phyloP scores from a whole-genome alignment of 192 early-diverging fungal genomes.

The Anaeromyces robustus region DNA sequence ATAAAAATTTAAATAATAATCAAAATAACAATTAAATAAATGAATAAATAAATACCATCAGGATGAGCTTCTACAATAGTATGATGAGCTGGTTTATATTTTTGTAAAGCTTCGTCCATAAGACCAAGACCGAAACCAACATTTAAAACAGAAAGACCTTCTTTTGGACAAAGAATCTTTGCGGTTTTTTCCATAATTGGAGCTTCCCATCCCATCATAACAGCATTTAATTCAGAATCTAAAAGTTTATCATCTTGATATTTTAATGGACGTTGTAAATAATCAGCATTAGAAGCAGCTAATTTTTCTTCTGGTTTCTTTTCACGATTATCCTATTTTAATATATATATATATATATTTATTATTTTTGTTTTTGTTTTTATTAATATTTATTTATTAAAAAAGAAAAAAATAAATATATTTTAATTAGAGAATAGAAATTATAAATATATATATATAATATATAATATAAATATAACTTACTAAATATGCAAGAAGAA shows the following conservation, averaged over 20 bases:
- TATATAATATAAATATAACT: constrained; percentile 15
- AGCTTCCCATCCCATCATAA: constrained; percentile 98
- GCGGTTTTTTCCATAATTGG: constrained; percentile 84
- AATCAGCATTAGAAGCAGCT: constrained; percentile 48
- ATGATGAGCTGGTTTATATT: constrained; percentile 49
- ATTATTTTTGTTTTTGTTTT: too few relatives aligned
- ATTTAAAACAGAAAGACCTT: constrained; percentile 42
- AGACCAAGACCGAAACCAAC: constrained; percentile 87
- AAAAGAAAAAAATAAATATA: too few relatives aligned
- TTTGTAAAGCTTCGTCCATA: constrained; percentile 70
- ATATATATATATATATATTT: background rate
- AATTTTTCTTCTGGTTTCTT: constrained; percentile 17
- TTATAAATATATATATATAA: too few relatives aligned
- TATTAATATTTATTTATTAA: too few relatives aligned
- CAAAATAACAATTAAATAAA: too few relatives aligned
- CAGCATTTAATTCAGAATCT: constrained; percentile 76
- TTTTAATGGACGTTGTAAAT: constrained; percentile 56
- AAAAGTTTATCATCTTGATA: constrained; percentile 59
- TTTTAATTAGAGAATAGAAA: too few relatives aligned
- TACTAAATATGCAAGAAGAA: constrained; percentile 43
- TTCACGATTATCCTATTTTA: constrained; percentile 6
- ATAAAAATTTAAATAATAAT: too few relatives aligned
- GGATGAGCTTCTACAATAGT: constrained; percentile 96
- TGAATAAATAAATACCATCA: constrained; percentile 74
- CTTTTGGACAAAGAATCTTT: constrained; percentile 32